These are phyloP conservation scores for Grosmannia penicillata DNA, from an alignment of 2,329 filamentous ascomycete genomes.

Conservation along the genomic window DNA sequence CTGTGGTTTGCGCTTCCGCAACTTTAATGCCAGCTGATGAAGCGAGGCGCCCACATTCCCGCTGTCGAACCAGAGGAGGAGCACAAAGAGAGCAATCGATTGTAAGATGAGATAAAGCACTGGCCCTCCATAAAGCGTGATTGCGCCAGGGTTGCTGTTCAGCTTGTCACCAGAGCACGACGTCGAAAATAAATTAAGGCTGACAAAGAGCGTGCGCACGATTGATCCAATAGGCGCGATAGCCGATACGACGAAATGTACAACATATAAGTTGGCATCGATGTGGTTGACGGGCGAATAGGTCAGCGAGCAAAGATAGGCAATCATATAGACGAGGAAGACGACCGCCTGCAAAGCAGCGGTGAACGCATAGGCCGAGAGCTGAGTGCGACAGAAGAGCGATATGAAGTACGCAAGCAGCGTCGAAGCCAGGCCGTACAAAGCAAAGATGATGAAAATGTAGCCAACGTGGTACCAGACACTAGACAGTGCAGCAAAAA, in stretches of 20 bases:
- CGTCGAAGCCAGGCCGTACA: slow-evolving; percentile 68
- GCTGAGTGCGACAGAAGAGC: slow-evolving; percentile 61
- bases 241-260: slow-evolving; percentile 60
- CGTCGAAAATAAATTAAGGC: slow-evolving; percentile 71
- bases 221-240: slow-evolving; percentile 67
- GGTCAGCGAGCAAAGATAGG: slow-evolving; percentile 57
- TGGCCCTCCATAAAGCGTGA: slow-evolving; percentile 66
- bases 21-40: slow-evolving; percentile 10
- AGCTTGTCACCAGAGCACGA: slow-evolving; percentile 54
- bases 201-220: slow-evolving; percentile 57
- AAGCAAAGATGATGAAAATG: slow-evolving; percentile 63
- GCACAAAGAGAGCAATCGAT: slow-evolving; percentile 50
- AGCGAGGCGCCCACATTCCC: slow-evolving; percentile 45
- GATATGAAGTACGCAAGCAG: slow-evolving; percentile 71
- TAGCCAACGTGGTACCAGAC: slow-evolving; percentile 71
- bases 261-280: slow-evolving; percentile 50
- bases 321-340: slow-evolving; percentile 58
- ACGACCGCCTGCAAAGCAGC: slow-evolving; percentile 60
- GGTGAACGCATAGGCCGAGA: slow-evolving; percentile 72
- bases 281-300: slow-evolving; percentile 58
- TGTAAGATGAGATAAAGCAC: slow-evolving; percentile 74
- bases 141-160: slow-evolving; percentile 51
- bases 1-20: slow-evolving; percentile 10
- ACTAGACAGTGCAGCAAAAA: slow-evolving; percentile 50
- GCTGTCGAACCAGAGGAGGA: slow-evolving; percentile 69